phyloP scores from a whole-genome alignment of 2,329 filamentous ascomycete species.

The Coniochaeta sp. region DNA sequence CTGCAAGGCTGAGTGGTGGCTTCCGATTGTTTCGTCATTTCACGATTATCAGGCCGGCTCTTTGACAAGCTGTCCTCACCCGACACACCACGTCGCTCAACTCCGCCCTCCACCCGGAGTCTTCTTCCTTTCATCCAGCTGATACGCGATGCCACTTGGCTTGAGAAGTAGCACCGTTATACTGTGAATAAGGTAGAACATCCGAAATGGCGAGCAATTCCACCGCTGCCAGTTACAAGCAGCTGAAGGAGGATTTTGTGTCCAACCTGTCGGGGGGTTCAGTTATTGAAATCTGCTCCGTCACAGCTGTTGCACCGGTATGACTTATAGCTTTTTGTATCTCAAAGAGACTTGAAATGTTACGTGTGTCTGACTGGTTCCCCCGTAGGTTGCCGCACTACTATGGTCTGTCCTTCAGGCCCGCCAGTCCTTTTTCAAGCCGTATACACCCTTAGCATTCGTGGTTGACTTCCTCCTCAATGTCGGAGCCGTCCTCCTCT shows the following conservation, averaged over 20 bases:
- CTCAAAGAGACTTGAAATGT: background rate
- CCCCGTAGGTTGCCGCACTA: conserved; percentile 62
- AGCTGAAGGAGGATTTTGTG: conserved; percentile 90
- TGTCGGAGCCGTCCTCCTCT: conserved; percentile 72
- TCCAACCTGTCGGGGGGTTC: conserved; percentile 81
- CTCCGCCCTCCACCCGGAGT: background rate
- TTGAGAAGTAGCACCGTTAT: background rate
- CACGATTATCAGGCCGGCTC: background rate
- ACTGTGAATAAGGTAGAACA: background rate
- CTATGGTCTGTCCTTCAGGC: conserved; percentile 87
- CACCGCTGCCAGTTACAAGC: conserved; percentile 67
- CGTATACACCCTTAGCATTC: conserved; percentile 60
- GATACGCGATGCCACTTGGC: background rate
- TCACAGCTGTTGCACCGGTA: conserved; percentile 82
- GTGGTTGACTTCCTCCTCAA: conserved; percentile 83
- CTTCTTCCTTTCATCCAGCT: background rate
- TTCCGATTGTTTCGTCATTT: background rate
- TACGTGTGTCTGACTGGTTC: conserved; percentile 5
- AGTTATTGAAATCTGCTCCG: conserved; percentile 77
- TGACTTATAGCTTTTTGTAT: conserved; percentile 21
- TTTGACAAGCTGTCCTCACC: conserved; percentile 2
- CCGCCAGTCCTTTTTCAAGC: conserved; percentile 74
- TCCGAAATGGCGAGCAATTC: conserved; percentile 15
- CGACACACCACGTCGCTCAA: background rate
- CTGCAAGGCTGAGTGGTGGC: background rate